These are phyloP conservation scores for Cairneyella variabilis DNA, from an alignment of 495 filamentous ascomycete genomes.

Conservation along the genomic window DNA sequence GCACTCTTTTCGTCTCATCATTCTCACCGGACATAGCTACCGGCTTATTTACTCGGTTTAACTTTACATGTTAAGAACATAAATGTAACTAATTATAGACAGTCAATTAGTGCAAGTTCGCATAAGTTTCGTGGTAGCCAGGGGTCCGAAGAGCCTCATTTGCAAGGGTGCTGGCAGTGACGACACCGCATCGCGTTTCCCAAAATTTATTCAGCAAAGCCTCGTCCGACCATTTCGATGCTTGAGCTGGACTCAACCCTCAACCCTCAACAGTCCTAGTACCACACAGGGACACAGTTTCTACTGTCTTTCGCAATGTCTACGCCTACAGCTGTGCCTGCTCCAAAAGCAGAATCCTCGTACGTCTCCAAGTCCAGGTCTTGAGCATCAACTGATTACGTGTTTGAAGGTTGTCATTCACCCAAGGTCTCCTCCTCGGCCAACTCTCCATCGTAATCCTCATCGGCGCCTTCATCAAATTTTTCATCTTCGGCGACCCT, in stretches of 20 bases:
- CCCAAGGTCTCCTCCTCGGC: constrained; percentile 87
- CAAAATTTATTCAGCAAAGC: no score
- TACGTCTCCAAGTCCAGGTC: constrained; percentile 25
- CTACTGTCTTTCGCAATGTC: background rate
- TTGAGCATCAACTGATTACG: constrained; percentile 20
- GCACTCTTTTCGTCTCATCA: no score
- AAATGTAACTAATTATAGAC: no score
- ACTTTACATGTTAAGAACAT: no score
- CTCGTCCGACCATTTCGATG: background rate
- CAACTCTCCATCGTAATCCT: constrained; percentile 88
- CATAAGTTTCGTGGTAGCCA: no score
- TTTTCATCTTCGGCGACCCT: constrained; percentile 98
- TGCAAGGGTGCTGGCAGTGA: no score
- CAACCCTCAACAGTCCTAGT: background rate
- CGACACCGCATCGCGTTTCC: no score
- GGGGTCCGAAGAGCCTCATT: no score
- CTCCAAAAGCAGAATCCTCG: constrained; percentile 42
- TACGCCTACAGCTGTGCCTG: constrained; percentile 27
- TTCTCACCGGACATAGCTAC: no score
- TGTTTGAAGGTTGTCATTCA: constrained; percentile 70
- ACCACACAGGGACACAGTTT: background rate
- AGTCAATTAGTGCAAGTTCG: no score
- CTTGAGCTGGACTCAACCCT: constrained; percentile 9
- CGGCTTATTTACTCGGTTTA: no score
- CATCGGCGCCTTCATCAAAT: constrained; percentile 94